Percentiles rank a stretch among this genome's conserved stretches.
phyloP scores from a whole-genome alignment of 768 basidiomycete genomes.

The Trametes coccinea region DNA sequence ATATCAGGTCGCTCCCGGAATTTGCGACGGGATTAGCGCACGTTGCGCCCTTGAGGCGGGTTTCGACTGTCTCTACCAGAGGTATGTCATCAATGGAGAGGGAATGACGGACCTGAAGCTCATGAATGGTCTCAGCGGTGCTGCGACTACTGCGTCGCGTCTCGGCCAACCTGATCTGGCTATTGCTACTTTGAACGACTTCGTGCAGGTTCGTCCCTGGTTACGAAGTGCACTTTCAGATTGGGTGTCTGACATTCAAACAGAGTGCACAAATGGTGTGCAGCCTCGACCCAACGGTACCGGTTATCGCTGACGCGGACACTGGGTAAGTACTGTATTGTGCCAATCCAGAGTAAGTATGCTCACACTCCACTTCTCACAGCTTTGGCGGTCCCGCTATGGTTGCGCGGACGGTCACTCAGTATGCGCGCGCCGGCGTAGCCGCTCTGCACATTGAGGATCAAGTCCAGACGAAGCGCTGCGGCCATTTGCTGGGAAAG shows the following conservation, averaged over 20 bases:
- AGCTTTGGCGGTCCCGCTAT: conserved; percentile 74
- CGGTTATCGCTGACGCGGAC: conserved; percentile 80
- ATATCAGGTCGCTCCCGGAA: conserved; percentile 68
- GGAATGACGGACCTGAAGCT: not conserved
- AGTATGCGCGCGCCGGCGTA: conserved; percentile 68
- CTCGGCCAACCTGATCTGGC: conserved; percentile 79
- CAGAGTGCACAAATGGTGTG: conserved; percentile 72
- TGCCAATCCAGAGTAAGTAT: not conserved
- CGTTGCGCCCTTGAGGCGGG: conserved; percentile 80
- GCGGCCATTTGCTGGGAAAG: conserved; percentile 79
- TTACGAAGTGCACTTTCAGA: not conserved
- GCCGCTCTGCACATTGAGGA: conserved; percentile 81
- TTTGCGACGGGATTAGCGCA: conserved; percentile 79
- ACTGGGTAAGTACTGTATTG: conserved; percentile 52
- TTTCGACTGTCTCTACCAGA: conserved; percentile 77
- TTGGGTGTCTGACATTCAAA: not conserved
- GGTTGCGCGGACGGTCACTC: conserved; percentile 73
- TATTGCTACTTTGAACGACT: conserved; percentile 77
- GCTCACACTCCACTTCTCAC: not conserved
- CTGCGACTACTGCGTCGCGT: conserved; percentile 78
- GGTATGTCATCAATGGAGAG: conserved; percentile 36
- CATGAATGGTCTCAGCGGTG: conserved; percentile 46
- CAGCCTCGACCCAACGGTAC: conserved; percentile 59
- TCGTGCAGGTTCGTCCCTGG: conserved; percentile 49
- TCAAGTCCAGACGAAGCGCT: conserved; percentile 81